Conservation (phyloP, 495 filamentous ascomycete species). For the Penicillium tannophilum region DNA sequence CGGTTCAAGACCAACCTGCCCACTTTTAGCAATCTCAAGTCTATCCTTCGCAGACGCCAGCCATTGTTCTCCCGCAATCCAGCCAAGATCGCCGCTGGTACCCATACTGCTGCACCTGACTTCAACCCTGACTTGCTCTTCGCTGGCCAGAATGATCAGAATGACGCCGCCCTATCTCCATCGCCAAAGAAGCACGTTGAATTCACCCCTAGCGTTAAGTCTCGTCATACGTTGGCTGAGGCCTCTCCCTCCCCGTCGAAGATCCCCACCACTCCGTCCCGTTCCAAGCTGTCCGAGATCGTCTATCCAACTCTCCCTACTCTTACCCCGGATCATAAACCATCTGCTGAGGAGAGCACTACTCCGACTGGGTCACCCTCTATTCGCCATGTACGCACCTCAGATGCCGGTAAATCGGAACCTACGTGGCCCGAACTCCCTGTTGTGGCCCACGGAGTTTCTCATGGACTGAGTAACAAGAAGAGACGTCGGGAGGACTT, state of each 20-base stretch:
- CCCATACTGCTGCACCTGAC: conserved; percentile 54
- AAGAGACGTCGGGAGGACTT: conserved; percentile 61
- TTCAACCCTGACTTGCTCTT: conserved; percentile 48
- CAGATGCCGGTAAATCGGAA: conserved; percentile 18
- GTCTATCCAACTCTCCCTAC: conserved; percentile 46
- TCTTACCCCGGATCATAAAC: conserved; percentile 39
- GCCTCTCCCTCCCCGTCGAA: conserved; percentile 50
- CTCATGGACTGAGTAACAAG: conserved; percentile 75
- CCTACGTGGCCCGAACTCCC: conserved; percentile 35
- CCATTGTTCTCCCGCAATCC: conserved; percentile 65
- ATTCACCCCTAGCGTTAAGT: conserved; percentile 57
- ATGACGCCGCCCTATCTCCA: conserved; percentile 38
- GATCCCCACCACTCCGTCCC: conserved; percentile 32
- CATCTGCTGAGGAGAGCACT: conserved; percentile 4
- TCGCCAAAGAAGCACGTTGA: conserved; percentile 63
- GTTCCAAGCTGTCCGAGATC: conserved; percentile 34
- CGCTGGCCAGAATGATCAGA: conserved; percentile 31
- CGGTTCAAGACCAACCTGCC: conserved; percentile 46
- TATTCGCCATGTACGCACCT: conserved; percentile 43
- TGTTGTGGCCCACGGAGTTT: conserved; percentile 67
- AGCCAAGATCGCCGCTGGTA: conserved; percentile 60
- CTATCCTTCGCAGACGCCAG: conserved; percentile 62
- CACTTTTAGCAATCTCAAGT: conserved; percentile 53
- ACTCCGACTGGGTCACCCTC: conserved; percentile 24
- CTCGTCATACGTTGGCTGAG: conserved; percentile 38